Evolutionary conservation across 768 basidiomycete species (phyloP), one percentile per base, ranked within the genome.

Genomic region (Serpula lacrymans): DNA sequence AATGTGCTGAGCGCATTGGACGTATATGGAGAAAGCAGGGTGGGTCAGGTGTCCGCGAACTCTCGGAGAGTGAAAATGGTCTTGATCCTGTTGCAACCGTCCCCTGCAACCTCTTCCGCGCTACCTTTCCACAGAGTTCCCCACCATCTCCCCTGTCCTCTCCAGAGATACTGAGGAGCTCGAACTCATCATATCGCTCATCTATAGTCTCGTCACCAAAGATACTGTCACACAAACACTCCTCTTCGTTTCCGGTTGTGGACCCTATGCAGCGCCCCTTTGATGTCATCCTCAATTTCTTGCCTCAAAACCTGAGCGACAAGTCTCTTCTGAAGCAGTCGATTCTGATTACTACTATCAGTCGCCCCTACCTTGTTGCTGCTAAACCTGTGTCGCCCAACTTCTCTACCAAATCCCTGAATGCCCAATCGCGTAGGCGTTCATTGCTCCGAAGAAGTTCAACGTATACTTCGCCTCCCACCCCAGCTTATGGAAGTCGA

Each of bases 331-430:
- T 71, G 13, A 67, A 65, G 47, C 60, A 63, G 26, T 47, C 64
- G 5, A 70, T 71, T 38, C 61, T 70, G 10, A 59, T 68, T 11
- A 68, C 67, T 18, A 65, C 69, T 10, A 57, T 71, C 23, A 54
- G 57, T 8, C 59, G 63, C 3, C 60, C 67, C 5, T 69, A 64
- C 46, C 55, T 71, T 22, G 45, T 50, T 6, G 39, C 59, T n/a
- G 45, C 41, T 4, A 28, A 41, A 30, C 34, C 57, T 3, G 41
- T 38, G 20, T 28, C 29, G 20, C 23, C 23, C n/a, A 46, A 23
- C 27, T 17, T 32, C 23, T 20, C 39, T 30, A 28, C 43, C 14
- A 39, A 39, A 35, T 32, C 34, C 20, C 9, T 21, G 16, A 11
- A 16, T 35, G 12, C 22, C 30, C n/a, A n/a, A n/a, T 16, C 31